These are phyloP conservation scores for Pulveroboletus sp. DNA, from an alignment of 768 basidiomycete genomes.

Conservation along the genomic window DNA sequence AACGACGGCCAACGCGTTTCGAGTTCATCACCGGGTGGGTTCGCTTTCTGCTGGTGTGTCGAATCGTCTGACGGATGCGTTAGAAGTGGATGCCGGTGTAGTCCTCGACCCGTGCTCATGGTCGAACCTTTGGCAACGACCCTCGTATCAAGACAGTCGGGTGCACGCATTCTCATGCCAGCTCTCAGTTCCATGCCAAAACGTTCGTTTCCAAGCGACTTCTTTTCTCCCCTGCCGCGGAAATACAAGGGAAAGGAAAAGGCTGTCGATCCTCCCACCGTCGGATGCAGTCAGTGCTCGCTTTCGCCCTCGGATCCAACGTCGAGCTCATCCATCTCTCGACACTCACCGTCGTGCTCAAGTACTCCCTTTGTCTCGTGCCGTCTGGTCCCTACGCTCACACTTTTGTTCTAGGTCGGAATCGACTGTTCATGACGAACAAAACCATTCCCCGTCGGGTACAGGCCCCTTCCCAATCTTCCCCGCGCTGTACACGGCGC, in stretches of 20 bases:
- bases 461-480: slow-evolving; percentile 7
- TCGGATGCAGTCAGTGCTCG: slow-evolving; percentile 29
- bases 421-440: slow-evolving; percentile 34
- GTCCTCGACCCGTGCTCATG: slow-evolving; percentile 40
- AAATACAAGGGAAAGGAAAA: slow-evolving; percentile 52
- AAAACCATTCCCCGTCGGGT: slow-evolving; percentile 31
- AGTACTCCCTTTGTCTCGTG: slow-evolving; percentile 28
- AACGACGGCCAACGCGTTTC: not conserved
- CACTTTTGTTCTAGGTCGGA: slow-evolving; percentile 23
- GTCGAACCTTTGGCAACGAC: slow-evolving; percentile 58
- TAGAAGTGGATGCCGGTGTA: slow-evolving; percentile 1
- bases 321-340: slow-evolving; percentile 42
- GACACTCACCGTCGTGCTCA: slow-evolving; percentile 47
- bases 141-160: slow-evolving; percentile 37
- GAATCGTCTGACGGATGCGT: not conserved
- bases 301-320: slow-evolving; percentile 6
- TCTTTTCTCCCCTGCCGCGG: slow-evolving; percentile 53
- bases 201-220: slow-evolving; percentile 38
- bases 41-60: not conserved
- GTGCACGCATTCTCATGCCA: slow-evolving; percentile 25
- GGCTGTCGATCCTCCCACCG: slow-evolving; percentile 26
- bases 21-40: slow-evolving; percentile 12
- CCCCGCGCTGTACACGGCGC: slow-evolving; percentile 20
- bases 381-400: slow-evolving; percentile 6
- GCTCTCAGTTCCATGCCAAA: slow-evolving; percentile 28